phyloP scores from a whole-genome alignment of 768 basidiomycete species.

The Termitomyces sp. region DNA sequence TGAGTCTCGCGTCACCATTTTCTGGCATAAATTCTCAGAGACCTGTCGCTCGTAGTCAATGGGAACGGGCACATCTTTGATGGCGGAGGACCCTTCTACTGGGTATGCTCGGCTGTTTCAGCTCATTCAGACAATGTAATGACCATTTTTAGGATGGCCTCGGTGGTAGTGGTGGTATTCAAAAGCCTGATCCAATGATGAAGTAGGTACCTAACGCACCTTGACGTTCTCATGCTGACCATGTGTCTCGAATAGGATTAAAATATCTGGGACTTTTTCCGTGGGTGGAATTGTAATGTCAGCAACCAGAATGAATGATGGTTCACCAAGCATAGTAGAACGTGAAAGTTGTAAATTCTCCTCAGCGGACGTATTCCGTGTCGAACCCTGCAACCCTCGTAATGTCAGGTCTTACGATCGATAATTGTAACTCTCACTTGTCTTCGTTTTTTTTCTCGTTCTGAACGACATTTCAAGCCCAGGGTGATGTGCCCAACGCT shows the following conservation, averaged over 20 bases:
- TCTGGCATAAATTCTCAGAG: not conserved
- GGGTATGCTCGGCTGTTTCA: conserved; percentile 22
- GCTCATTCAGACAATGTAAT: not conserved
- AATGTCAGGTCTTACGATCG: conserved; percentile 47
- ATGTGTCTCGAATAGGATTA: conserved; percentile 24
- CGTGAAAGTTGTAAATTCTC: conserved; percentile 39
- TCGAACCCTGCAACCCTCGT: conserved; percentile 35
- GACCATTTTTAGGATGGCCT: conserved; percentile 30
- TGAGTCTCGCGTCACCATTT: conserved; percentile 20
- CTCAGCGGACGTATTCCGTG: conserved; percentile 34
- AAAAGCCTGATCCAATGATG: conserved; percentile 43
- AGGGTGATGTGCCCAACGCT: conserved; percentile 48
- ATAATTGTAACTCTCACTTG: conserved; percentile 44
- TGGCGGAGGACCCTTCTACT: conserved; percentile 41
- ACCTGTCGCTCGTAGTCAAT: conserved; percentile 28
- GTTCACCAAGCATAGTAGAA: conserved; percentile 24
- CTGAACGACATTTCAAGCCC: conserved; percentile 30
- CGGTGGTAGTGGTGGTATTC: conserved; percentile 33
- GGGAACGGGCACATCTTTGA: conserved; percentile 39
- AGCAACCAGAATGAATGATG: not conserved
- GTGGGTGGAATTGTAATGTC: conserved; percentile 14
- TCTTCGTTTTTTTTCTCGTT: too few relatives aligned
- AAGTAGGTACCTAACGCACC: conserved; percentile 23
- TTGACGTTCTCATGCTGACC: not conserved
- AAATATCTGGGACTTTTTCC: conserved; percentile 32